Base-by-base conservation (phyloP, 441 rosid species). In the Populus hybrid region DNA sequence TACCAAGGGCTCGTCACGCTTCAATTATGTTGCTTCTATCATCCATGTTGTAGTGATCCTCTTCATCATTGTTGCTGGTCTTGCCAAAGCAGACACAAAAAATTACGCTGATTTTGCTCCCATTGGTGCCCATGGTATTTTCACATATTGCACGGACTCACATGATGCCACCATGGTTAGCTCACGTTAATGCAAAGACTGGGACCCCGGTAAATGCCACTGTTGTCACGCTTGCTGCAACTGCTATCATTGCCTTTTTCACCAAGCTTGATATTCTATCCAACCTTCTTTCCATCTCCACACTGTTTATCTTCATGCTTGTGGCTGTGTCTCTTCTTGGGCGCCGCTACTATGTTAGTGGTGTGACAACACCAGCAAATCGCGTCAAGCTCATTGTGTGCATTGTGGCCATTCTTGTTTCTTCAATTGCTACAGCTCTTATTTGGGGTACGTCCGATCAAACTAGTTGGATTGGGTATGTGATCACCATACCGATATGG, bases 241-340 rank as follows among this genome's bases (percentile, higher is more conserved):
- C 81, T 10, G 73, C 80, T 21, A 23, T 77, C 24, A 74, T 85
- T 38, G 89, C 81, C 8, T 87, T 85, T 76, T 83, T 87, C 72
- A 78, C 86, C 1, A 69, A 80, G 69, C 82, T 87, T 65, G 79
- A 67, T 3, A 77, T 81, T 5, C 77, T 87, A 3, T 68, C 80
- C 4, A 75, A 78, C 46, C 78, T 83, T 61, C 71, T 83, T 2
- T 87, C 85, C 1, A 71, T 83, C 20, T 80, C 84, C 63, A 82
- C 98, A 1, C 69, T 92, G 72, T 84, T 92, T 80, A 92, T 92
- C 81, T 93, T 92, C 87, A 90, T 87, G 93, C 79, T 90, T 0
- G 95, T 92, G 10, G 93, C 95, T 0, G 75, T 93, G 0, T 90
- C 95, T 67, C 92, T 93, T 34, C 88, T 93, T 6, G 94, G 90